Base-by-base conservation (phyloP, 2,329 filamentous ascomycete genomes). In the Pseudogymnoascus sp. region DNA sequence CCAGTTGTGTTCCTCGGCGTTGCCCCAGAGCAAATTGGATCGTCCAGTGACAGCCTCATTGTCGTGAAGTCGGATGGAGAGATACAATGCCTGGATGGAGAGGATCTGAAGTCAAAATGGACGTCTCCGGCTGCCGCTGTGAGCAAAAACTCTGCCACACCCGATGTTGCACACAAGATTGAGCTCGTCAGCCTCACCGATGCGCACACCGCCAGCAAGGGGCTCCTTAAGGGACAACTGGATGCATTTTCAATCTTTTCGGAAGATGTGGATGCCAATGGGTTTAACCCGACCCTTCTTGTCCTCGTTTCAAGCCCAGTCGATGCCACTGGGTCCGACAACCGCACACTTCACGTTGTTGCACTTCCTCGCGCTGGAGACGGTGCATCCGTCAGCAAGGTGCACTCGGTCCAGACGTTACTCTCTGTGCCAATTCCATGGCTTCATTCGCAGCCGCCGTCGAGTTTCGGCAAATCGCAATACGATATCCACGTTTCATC, bases 401-500 rank as follows among this genome's bases (percentile, higher is more conserved):
- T 39, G 5, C 67, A 68, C 34, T 72, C 69, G 2, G 68, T 72
- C 11, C 67, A 71, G 32, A 64, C 65, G 35, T 64, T 73, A 20
- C 57, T 73, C 20, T 61, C 65, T 60, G 62, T n/a, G 62, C 70
- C 28, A 37, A 62, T 57, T 62, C 60, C 62, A 50, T 32, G 41
- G 18, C n/a, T 38, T 34, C 59, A 61, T 35, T 62, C 35, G 16
- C 62, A 32, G 39, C 6, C 30, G 30, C 59, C n/a, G 25, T 32
- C 47, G 41, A 6, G 16, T 58, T 4, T 50, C 60, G 16, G 65
- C 63, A 12, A 37, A 60, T 60, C 62, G 9, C 32, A 61, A 8
- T 87, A 82, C 67, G 79, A 81, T 30, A 73, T 90, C 1, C 84
- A 91, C 64, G 74, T 84, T 22, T 80, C 81, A 18, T 82, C 83